A percentile compares a stretch with the other conserved stretches of the same genome.
phyloP scores from a whole-genome alignment of 495 filamentous ascomycete genomes.

The Endocarpon pusillum region DNA sequence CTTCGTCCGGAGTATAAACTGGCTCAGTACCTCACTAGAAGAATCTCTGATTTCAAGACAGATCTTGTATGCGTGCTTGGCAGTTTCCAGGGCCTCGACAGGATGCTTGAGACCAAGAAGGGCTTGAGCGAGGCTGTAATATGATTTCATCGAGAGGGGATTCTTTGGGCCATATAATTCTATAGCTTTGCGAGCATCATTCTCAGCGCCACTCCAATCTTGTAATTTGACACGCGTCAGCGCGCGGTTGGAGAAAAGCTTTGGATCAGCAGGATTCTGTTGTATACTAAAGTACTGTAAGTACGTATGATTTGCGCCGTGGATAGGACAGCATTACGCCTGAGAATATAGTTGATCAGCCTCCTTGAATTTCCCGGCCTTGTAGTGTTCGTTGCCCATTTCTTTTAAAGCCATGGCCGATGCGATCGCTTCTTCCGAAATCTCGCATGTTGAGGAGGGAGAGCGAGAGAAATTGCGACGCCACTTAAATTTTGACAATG shows the following conservation, averaged over 20 bases:
- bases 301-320: not conserved
- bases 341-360: slow-evolving; percentile 73
- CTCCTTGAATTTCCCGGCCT: slow-evolving; percentile 47
- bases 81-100: slow-evolving; percentile 55
- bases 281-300: slow-evolving; percentile 19
- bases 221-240: slow-evolving; percentile 62
- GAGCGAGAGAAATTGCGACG: no score
- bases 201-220: slow-evolving; percentile 56
- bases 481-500: no score
- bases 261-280: slow-evolving; percentile 29
- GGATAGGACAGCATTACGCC: slow-evolving; percentile 35
- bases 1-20: slow-evolving; percentile 57
- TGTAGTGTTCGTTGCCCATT: slow-evolving; percentile 37
- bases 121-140: slow-evolving; percentile 70
- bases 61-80: slow-evolving; percentile 53
- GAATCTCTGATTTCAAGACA: slow-evolving; percentile 42
- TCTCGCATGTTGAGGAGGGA: no score
- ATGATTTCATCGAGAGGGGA: slow-evolving; percentile 49
- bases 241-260: slow-evolving; percentile 68
- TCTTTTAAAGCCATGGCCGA: slow-evolving; percentile 25
- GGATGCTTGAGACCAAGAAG: slow-evolving; percentile 58
- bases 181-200: slow-evolving; percentile 62
- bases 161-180: slow-evolving; percentile 38
- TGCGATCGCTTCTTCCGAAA: no score
- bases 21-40: slow-evolving; percentile 46